Percentiles rank a stretch among this genome's conserved stretches.
Conservation (phyloP, 2,329 filamentous ascomycete genomes). For the Plectosphaerella sp. region DNA sequence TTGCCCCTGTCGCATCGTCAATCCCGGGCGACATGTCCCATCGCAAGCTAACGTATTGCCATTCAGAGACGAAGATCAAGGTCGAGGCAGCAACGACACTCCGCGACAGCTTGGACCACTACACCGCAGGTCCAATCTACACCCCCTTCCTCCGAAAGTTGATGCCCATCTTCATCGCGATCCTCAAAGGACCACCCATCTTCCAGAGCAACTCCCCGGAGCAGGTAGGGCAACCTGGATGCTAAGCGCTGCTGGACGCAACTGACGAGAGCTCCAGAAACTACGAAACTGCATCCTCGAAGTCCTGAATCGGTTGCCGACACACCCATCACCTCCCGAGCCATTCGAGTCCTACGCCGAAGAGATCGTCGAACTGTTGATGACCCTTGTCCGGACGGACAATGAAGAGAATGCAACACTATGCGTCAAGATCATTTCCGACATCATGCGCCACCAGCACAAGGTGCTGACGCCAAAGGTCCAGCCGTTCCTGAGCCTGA, state of each 20-base stretch:
- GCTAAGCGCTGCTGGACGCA: not conserved
- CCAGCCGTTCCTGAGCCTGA: slow-evolving; percentile 84
- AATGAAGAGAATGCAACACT: slow-evolving; percentile 99
- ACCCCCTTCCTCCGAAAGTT: slow-evolving; percentile 77
- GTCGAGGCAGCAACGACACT: slow-evolving; percentile 78
- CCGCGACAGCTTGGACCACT: slow-evolving; percentile 87
- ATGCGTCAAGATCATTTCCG: slow-evolving; percentile 96
- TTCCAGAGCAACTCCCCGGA: slow-evolving; percentile 89
- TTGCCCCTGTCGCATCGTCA: slow-evolving; percentile 1
- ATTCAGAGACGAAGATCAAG: slow-evolving; percentile 73
- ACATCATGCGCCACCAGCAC: slow-evolving; percentile 88
- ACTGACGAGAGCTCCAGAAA: slow-evolving; percentile 50
- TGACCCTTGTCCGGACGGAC: slow-evolving; percentile 82
- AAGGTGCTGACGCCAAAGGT: slow-evolving; percentile 76
- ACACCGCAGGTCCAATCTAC: slow-evolving; percentile 75
- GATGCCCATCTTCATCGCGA: slow-evolving; percentile 83
- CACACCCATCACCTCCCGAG: slow-evolving; percentile 68
- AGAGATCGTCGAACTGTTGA: slow-evolving; percentile 85
- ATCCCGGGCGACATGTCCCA: not conserved
- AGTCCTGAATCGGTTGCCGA: slow-evolving; percentile 80
- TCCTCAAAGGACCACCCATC: slow-evolving; percentile 79
- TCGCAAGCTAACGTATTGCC: slow-evolving; percentile 9
- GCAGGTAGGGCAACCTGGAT: slow-evolving; percentile 55
- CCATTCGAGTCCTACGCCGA: slow-evolving; percentile 83
- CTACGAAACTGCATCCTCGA: slow-evolving; percentile 91